phyloP scores from a whole-genome alignment of 2,329 filamentous ascomycete species.

The Aureobasidium sp. region DNA sequence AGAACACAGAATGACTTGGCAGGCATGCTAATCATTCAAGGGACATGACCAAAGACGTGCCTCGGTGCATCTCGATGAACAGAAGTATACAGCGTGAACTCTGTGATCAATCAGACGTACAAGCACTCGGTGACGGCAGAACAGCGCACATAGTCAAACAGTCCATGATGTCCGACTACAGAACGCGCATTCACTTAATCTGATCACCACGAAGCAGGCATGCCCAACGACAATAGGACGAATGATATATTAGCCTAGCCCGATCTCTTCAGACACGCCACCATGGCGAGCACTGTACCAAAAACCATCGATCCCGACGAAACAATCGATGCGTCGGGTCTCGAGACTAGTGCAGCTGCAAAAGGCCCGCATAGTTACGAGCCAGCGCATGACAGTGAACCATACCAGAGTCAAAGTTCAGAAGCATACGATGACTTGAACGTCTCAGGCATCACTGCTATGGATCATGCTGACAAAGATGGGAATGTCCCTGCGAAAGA shows the following conservation, averaged over 20 bases:
- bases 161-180: neutral
- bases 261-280: neutral
- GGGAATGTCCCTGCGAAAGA: neutral
- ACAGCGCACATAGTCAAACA: neutral
- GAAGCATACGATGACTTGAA: neutral
- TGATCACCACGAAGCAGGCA: neutral
- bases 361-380: neutral
- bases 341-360: neutral
- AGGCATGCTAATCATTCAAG: neutral
- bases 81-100: neutral
- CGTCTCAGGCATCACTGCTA: neutral
- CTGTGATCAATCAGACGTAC: neutral
- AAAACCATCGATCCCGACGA: neutral
- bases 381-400: constrained; percentile 13
- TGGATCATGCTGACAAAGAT: constrained; percentile 1
- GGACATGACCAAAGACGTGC: neutral
- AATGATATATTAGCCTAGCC: neutral
- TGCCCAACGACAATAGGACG: neutral
- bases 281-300: neutral
- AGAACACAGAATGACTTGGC: neutral
- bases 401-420: neutral
- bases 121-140: neutral
- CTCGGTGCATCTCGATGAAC: neutral
- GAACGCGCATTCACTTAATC: neutral
- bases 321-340: neutral